These are phyloP conservation scores for Trichoderma harzianum DNA, from an alignment of 2,329 filamentous ascomycete genomes.

Conservation along the genomic window DNA sequence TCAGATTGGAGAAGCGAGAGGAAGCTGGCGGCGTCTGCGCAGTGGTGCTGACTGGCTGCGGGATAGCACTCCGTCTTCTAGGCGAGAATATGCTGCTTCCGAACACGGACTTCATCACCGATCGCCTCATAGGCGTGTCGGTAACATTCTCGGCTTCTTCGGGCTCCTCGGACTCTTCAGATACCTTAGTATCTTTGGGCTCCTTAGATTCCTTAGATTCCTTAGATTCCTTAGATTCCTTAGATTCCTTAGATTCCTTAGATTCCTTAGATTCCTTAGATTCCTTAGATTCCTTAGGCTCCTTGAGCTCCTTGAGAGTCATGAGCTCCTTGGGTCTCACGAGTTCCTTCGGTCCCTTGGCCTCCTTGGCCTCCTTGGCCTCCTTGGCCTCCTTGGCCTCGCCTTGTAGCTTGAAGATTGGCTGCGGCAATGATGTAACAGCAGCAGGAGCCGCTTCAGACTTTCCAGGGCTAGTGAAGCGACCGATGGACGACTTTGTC, in stretches of 20 bases:
- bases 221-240: slow-evolving; percentile 19
- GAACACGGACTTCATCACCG: slow-evolving; percentile 30
- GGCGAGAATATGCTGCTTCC: slow-evolving; percentile 1
- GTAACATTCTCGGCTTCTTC: slow-evolving; percentile 41
- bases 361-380: too few relatives aligned
- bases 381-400: slow-evolving; percentile 23
- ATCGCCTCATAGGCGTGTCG: slow-evolving; percentile 34
- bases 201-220: too few relatives aligned
- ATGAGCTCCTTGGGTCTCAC: too few relatives aligned
- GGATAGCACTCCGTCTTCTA: slow-evolving; percentile 43
- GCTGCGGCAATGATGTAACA: slow-evolving; percentile 48
- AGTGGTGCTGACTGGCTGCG: slow-evolving; percentile 37
- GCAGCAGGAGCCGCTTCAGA: slow-evolving; percentile 32
- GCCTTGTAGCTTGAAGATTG: slow-evolving; percentile 24
- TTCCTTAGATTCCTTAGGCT: neutral
- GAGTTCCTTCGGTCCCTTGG: neutral
- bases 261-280: neutral
- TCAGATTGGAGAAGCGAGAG: slow-evolving; percentile 44
- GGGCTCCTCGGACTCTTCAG: neutral
- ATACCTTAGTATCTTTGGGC: neutral
- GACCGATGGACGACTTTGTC: slow-evolving; percentile 70
- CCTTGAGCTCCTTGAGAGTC: slow-evolving; percentile 24
- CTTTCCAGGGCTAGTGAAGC: slow-evolving; percentile 33
- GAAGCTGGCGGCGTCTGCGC: slow-evolving; percentile 51
- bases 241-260: neutral